Evolutionary conservation across 192 early-diverging fungal species (phyloP).

Genomic region (Mortierella claussenii): DNA sequence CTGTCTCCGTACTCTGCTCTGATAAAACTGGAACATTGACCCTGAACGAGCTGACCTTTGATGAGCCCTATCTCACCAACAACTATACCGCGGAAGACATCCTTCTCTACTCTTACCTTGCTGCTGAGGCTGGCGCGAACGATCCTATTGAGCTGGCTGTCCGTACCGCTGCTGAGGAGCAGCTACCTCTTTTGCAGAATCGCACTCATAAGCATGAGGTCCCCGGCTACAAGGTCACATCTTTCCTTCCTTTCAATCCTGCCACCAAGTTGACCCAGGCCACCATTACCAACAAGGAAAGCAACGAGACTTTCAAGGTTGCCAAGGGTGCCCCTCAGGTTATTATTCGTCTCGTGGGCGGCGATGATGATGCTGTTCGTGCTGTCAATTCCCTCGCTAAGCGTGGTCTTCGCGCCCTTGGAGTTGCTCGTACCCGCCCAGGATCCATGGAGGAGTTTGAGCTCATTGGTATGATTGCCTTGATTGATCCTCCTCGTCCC

Average conservation of each 20-base stretch:
- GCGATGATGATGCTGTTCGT: conserved; percentile 80
- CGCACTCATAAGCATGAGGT: conserved; percentile 64
- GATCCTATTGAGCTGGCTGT: conserved; percentile 94
- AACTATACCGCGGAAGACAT: conserved; percentile 80
- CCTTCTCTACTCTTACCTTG: conserved; percentile 82
- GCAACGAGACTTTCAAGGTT: conserved; percentile 82
- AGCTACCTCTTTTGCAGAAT: conserved; percentile 71
- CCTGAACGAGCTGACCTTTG: conserved; percentile 94
- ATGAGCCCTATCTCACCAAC: conserved; percentile 82
- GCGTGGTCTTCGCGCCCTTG: conserved; percentile 89
- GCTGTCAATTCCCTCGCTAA: conserved; percentile 87
- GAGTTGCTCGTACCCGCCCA: conserved; percentile 83
- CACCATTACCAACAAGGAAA: conserved; percentile 82
- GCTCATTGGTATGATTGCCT: conserved; percentile 91
- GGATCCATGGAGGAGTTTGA: conserved; percentile 76
- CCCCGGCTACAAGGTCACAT: conserved; percentile 94
- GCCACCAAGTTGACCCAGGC: conserved; percentile 92
- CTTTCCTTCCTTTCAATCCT: conserved; percentile 97
- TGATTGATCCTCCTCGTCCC: conserved; percentile 90
- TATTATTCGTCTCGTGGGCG: conserved; percentile 84
- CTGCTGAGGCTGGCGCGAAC: conserved; percentile 90
- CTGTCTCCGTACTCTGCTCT: conserved; percentile 86
- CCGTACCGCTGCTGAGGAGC: conserved; percentile 81
- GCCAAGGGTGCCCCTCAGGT: conserved; percentile 97
- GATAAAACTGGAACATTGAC: conserved; percentile 95